Evolutionary conservation across 768 basidiomycete genomes (phyloP).

Genomic region (Hypholoma sublateritium): DNA sequence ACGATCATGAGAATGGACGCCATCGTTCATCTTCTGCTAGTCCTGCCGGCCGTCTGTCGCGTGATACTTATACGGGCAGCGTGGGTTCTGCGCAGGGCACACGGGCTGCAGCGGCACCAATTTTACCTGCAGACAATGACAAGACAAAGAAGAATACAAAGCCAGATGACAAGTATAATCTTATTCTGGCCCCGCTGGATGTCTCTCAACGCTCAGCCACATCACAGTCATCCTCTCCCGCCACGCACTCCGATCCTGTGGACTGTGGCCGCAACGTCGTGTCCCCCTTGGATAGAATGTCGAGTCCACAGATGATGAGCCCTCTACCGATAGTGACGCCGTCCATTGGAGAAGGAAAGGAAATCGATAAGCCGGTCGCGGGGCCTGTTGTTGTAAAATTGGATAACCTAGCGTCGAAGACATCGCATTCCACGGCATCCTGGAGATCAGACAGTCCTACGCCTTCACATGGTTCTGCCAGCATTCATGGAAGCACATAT

Average conservation of each 20-base stretch:
- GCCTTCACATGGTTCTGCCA: constrained; percentile 13
- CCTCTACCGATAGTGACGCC: constrained; percentile 51
- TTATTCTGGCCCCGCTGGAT: constrained; percentile 22
- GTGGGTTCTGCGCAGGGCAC: constrained; percentile 34
- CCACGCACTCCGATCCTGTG: constrained; percentile 2
- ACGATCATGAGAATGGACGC: constrained; percentile 26
- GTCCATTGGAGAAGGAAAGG: constrained; percentile 60
- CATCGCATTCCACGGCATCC: constrained; percentile 14
- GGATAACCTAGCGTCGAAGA: constrained; percentile 20
- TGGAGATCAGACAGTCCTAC: constrained; percentile 22
- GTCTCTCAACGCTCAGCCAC: constrained; percentile 14
- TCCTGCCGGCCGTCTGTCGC: constrained; percentile 25
- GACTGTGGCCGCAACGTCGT: constrained; percentile 11
- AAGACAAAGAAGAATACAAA: constrained; percentile 13
- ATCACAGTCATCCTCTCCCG: constrained; percentile 25
- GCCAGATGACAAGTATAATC: constrained; percentile 21
- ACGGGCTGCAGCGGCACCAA: constrained; percentile 3
- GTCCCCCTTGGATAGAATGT: constrained; percentile 15
- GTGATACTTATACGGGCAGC: constrained; percentile 47
- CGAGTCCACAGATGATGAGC: constrained; percentile 21
- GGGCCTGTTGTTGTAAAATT: constrained; percentile 59
- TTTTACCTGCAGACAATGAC: constrained; percentile 13
- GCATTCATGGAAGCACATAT: constrained; percentile 21
- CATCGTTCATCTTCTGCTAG: constrained; percentile 51
- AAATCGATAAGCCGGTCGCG: constrained; percentile 59